Percentiles rank a stretch among this genome's conserved stretches.
phyloP scores from a whole-genome alignment of 176 grass and related monocot species.

The Bolboschoenus planiculmis region DNA sequence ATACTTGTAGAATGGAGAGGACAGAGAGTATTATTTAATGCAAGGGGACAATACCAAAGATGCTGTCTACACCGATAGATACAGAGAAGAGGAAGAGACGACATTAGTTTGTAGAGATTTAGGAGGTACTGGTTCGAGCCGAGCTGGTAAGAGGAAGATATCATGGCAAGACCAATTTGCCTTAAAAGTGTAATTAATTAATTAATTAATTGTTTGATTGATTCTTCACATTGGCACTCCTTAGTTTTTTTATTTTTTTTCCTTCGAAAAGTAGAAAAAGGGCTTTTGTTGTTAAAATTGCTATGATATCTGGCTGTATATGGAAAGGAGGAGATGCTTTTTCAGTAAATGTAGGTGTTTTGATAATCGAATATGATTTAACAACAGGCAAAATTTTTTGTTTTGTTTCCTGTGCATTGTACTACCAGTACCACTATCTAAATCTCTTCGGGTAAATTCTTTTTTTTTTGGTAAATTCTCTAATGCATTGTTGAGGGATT shows the following conservation, averaged over 20 bases:
- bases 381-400: not conserved
- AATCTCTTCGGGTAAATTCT: not conserved
- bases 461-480: too few relatives aligned
- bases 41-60: slow-evolving; percentile 10
- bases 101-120: slow-evolving; percentile 47
- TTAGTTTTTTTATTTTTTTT: not conserved
- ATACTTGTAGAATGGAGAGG: slow-evolving; percentile 38
- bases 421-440: not conserved
- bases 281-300: not conserved
- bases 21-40: slow-evolving; percentile 15
- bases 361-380: not conserved
- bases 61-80: not conserved
- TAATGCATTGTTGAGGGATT: too few relatives aligned
- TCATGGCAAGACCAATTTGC: slow-evolving; percentile 62
- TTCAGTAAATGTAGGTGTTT: not conserved
- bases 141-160: slow-evolving; percentile 49
- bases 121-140: slow-evolving; percentile 30
- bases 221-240: not conserved
- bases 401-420: not conserved
- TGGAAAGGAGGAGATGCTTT: not conserved
- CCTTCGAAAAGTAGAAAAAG: not conserved
- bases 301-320: not conserved
- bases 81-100: slow-evolving; percentile 22
- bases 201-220: slow-evolving; percentile 18
- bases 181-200: slow-evolving; percentile 51